phyloP scores from a whole-genome alignment of 2,329 filamentous ascomycete species.

The Talaromyces sp. region DNA sequence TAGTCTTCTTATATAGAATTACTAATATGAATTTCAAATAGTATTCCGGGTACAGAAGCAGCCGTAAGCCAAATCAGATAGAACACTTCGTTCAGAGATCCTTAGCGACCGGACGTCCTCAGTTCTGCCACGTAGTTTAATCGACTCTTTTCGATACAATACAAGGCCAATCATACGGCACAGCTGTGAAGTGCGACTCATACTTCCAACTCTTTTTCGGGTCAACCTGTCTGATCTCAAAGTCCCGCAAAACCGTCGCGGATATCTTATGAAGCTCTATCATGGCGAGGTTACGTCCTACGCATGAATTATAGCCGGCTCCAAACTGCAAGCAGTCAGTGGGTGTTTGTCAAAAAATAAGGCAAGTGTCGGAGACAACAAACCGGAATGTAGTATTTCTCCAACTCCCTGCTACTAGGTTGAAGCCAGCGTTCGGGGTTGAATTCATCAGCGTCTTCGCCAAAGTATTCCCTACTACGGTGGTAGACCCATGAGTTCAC shows the following conservation, averaged over 20 bases:
- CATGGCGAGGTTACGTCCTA: neutral
- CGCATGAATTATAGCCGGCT: constrained; percentile 8
- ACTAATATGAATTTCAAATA: too few relatives aligned
- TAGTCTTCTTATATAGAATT: too few relatives aligned
- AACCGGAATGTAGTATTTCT: neutral
- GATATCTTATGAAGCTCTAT: constrained; percentile 1
- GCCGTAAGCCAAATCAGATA: too few relatives aligned
- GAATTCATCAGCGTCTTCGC: constrained; percentile 33
- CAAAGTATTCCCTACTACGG: constrained; percentile 31
- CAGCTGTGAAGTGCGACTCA: neutral
- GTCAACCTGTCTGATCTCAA: neutral
- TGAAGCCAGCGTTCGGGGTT: constrained; percentile 37
- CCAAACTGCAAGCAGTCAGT: constrained; percentile 23
- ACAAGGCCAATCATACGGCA: constrained; percentile 1
- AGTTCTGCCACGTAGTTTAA: neutral
- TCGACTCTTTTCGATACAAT: neutral
- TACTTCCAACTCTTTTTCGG: neutral
- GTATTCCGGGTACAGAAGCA: too few relatives aligned
- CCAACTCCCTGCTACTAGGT: neutral
- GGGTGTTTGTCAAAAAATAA: too few relatives aligned
- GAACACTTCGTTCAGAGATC: too few relatives aligned
- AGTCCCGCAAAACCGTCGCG: neutral
- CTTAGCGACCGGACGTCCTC: neutral
- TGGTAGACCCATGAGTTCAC: constrained; percentile 38
- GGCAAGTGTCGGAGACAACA: too few relatives aligned